A percentile compares a stretch with the other conserved stretches of the same genome.
phyloP scores from a whole-genome alignment of 73 alveolate species.

The Durusdinium trenchii region DNA sequence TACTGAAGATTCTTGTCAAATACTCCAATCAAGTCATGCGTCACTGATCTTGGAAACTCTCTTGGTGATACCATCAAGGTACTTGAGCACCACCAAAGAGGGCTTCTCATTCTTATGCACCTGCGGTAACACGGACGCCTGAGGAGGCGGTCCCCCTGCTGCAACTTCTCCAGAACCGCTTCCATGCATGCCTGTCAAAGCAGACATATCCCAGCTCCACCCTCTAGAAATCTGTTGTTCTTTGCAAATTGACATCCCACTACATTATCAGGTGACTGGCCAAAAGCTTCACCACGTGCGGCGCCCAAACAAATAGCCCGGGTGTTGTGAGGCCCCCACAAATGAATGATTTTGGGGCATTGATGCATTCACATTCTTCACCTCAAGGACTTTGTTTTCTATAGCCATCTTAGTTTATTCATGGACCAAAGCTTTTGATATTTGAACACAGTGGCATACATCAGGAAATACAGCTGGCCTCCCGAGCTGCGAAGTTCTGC shows the following conservation, averaged over 20 bases:
- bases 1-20: not conserved
- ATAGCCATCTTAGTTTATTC: no score
- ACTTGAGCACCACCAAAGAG: not conserved
- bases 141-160: not conserved
- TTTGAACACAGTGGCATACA: no score
- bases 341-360: no score
- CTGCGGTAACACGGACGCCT: constrained; percentile 1
- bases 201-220: not conserved
- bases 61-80: constrained; percentile 21
- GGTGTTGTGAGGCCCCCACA: not conserved
- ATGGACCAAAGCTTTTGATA: not conserved
- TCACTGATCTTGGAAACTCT: not conserved
- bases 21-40: not conserved
- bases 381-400: not conserved
- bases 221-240: not conserved
- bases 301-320: no score
- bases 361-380: not conserved
- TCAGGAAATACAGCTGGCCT: no score
- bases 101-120: constrained; percentile 34
- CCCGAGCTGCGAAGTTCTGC: not conserved
- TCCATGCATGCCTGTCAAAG: not conserved
- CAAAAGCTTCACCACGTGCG: no score
- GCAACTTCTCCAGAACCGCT: not conserved
- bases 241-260: not conserved
- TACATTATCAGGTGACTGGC: not conserved